A percentile compares a stretch with the other conserved stretches of the same genome.
Evolutionary conservation across 495 filamentous ascomycete genomes (phyloP).

Genomic region (Penicillium daleae): DNA sequence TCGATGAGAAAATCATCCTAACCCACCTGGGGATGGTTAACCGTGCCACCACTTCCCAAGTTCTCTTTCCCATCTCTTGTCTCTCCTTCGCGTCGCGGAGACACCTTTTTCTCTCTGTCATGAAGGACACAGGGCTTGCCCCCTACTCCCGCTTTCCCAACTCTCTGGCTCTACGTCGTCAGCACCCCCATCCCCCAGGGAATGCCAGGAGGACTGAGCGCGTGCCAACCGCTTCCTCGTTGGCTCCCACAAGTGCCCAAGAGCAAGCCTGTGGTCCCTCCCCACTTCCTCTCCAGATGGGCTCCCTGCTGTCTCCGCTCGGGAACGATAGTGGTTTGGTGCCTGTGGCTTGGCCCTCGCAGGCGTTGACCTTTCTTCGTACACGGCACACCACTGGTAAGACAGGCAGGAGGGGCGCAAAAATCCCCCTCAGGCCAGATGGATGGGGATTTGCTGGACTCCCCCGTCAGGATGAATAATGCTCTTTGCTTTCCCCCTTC

Average conservation of each 20-base stretch:
- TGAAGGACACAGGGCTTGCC: background rate
- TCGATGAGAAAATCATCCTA: background rate
- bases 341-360: slow-evolving; percentile 8
- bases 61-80: too few relatives aligned
- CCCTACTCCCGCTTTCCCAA: slow-evolving; percentile 7
- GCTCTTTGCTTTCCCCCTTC: background rate
- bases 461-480: background rate
- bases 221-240: slow-evolving; percentile 2
- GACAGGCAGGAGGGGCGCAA: background rate
- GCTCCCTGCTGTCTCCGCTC: background rate
- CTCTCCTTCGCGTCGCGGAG: background rate
- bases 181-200: background rate
- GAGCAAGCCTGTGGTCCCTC: slow-evolving; percentile 1
- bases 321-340: slow-evolving; percentile 1
- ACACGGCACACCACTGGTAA: background rate
- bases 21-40: background rate
- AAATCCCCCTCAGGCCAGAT: background rate
- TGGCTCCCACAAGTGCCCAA: slow-evolving; percentile 13
- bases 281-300: slow-evolving; percentile 2
- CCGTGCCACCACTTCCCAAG: background rate
- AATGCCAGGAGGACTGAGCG: slow-evolving; percentile 14
- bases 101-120: background rate
- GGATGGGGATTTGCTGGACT: background rate
- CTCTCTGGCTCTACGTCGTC: slow-evolving; percentile 2
- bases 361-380: background rate